Evolutionary conservation across 768 basidiomycete species (phyloP).

Genomic region (Tricholoma terreum): DNA sequence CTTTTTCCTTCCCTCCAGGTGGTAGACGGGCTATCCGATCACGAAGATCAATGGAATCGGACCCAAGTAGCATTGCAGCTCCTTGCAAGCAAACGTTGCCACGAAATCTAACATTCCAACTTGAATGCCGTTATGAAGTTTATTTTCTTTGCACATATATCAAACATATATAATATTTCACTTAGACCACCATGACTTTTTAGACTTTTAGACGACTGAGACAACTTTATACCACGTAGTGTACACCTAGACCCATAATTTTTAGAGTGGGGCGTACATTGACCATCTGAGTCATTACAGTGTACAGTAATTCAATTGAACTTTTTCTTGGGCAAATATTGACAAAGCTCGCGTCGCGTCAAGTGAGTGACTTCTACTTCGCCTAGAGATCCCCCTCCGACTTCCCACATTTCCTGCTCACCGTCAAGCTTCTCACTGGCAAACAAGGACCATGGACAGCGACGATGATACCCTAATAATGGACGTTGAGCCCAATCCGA

Average conservation of each 20-base stretch:
- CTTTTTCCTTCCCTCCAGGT: conserved; percentile 39
- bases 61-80: conserved; percentile 8
- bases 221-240: conserved; percentile 1
- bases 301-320: too few relatives aligned
- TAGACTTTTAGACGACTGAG: conserved; percentile 2
- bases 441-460: conserved; percentile 43
- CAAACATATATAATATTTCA: too few relatives aligned
- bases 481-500: conserved; percentile 40
- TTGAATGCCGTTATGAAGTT: background rate
- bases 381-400: background rate
- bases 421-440: background rate
- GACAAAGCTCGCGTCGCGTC: background rate
- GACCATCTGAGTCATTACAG: too few relatives aligned
- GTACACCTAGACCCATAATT: background rate
- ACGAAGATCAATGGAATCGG: conserved; percentile 28
- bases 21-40: conserved; percentile 33
- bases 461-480: conserved; percentile 55
- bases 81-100: background rate
- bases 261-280: too few relatives aligned
- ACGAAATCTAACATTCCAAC: background rate
- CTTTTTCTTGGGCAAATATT: background rate
- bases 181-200: conserved; percentile 2
- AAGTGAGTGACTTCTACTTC: too few relatives aligned
- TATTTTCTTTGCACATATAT: background rate
- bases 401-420: background rate